These are phyloP conservation scores for Rutstroemia sp. DNA, from an alignment of 2,329 filamentous ascomycete genomes.

Conservation along the genomic window DNA sequence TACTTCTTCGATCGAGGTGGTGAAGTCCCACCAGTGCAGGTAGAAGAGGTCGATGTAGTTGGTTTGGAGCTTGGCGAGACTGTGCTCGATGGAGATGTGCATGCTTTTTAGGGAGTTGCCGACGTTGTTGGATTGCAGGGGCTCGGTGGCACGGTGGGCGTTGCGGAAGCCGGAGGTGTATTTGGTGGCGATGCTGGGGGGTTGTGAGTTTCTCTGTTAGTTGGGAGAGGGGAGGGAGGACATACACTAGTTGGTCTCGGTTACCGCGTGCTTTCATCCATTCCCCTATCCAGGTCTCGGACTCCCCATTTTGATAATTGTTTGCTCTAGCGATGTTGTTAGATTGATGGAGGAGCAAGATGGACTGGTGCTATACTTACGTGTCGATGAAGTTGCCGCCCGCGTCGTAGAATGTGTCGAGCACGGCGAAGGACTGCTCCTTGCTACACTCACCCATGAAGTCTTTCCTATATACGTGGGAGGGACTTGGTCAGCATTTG, in stretches of 20 bases:
- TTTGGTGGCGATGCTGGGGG: conserved; percentile 52
- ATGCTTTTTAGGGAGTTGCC: conserved; percentile 59
- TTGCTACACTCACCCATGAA: conserved; percentile 43
- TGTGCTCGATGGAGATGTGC: conserved; percentile 46
- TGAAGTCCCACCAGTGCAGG: conserved; percentile 62
- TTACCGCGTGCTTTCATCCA: conserved; percentile 59
- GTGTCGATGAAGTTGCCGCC: conserved; percentile 67
- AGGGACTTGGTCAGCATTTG: no score
- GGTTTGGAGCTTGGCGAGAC: conserved; percentile 54
- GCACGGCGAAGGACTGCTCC: conserved; percentile 43
- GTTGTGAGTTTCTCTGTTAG: no score
- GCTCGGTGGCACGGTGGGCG: conserved; percentile 25
- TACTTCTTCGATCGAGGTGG: conserved; percentile 55
- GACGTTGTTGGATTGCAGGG: conserved; percentile 36
- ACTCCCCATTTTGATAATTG: conserved; percentile 55
- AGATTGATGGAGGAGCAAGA: no score
- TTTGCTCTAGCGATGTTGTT: conserved; percentile 34
- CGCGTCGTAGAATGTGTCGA: conserved; percentile 48
- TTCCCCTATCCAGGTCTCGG: conserved; percentile 60
- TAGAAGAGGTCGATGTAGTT: conserved; percentile 63
- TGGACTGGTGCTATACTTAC: no score
- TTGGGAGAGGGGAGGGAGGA: no score
- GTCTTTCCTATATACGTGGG: background rate
- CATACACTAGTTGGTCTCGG: conserved; percentile 51
- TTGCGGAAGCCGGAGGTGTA: conserved; percentile 28